phyloP scores from a whole-genome alignment of 2,329 filamentous ascomycete genomes.

The Aspergillus proliferans region DNA sequence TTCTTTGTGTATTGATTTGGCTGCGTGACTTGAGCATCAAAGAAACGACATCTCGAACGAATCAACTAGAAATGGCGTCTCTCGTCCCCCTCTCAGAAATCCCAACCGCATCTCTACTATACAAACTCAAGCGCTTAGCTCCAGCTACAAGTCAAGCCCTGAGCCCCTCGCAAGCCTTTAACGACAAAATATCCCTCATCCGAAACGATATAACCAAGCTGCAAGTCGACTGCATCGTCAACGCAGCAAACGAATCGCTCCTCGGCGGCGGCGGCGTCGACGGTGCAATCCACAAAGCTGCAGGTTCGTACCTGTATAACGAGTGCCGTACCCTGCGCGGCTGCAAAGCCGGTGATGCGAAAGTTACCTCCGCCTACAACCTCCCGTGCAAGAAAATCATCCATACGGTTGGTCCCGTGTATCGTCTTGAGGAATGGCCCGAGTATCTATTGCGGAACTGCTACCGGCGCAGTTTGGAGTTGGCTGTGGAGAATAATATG shows the following conservation, averaged over 20 bases:
- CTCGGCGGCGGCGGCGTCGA: constrained; percentile 87
- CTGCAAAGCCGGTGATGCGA: constrained; percentile 71
- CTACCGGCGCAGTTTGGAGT: constrained; percentile 64
- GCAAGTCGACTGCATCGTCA: constrained; percentile 76
- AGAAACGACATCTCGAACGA: neutral
- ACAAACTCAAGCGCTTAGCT: constrained; percentile 51
- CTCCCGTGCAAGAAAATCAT: constrained; percentile 76
- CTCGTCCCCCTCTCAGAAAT: constrained; percentile 26
- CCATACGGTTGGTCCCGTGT: constrained; percentile 84
- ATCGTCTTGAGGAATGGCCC: constrained; percentile 39
- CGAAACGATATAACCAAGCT: constrained; percentile 77
- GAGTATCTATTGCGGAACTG: constrained; percentile 51
- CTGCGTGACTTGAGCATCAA: neutral
- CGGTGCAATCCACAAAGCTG: constrained; percentile 77
- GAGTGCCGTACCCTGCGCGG: constrained; percentile 69
- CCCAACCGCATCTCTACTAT: constrained; percentile 52
- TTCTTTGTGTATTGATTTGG: neutral
- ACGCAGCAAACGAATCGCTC: constrained; percentile 76
- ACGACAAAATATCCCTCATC: constrained; percentile 56
- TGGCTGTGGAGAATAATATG: constrained; percentile 63
- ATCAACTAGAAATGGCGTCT: neutral
- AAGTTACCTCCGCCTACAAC: constrained; percentile 72
- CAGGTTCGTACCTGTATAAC: constrained; percentile 59
- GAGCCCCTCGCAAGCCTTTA: constrained; percentile 46
- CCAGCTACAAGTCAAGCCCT: constrained; percentile 22